phyloP scores from a whole-genome alignment of 2,329 filamentous ascomycete species.

The Colletotrichum navitas region DNA sequence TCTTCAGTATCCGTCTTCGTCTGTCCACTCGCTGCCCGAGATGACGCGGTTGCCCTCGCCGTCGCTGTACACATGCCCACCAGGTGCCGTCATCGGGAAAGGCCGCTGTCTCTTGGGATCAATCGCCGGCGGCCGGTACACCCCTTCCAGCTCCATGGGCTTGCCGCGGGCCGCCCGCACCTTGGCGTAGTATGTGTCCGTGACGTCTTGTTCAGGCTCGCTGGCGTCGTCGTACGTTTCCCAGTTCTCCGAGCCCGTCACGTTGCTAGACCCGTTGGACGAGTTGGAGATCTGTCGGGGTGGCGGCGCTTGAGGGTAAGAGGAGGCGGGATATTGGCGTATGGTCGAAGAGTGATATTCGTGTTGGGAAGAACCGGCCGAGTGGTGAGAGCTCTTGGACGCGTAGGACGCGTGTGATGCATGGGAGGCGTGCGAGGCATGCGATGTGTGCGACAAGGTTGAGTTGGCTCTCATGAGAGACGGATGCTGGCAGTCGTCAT shows the following conservation, averaged over 20 bases:
- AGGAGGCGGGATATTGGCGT: conserved; percentile 52
- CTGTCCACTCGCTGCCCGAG: conserved; percentile 76
- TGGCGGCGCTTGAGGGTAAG: conserved; percentile 59
- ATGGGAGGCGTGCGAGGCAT: conserved; percentile 45
- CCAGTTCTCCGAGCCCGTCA: conserved; percentile 95
- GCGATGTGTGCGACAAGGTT: conserved; percentile 52
- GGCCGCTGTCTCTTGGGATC: conserved; percentile 68
- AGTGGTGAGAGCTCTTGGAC: conserved; percentile 49
- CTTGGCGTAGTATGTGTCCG: conserved; percentile 85
- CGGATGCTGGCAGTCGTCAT: conserved; percentile 65
- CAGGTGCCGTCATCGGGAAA: conserved; percentile 63
- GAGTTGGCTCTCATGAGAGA: conserved; percentile 56
- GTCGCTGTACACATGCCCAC: conserved; percentile 64
- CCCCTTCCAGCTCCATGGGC: conserved; percentile 67
- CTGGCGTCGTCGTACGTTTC: conserved; percentile 93
- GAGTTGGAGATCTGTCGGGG: conserved; percentile 79
- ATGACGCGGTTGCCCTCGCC: conserved; percentile 72
- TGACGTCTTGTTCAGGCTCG: conserved; percentile 79
- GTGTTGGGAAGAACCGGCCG: conserved; percentile 49
- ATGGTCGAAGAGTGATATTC: conserved; percentile 58
- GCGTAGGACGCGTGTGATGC: conserved; percentile 45
- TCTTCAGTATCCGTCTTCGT: conserved; percentile 69
- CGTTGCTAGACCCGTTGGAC: conserved; percentile 79
- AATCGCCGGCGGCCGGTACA: conserved; percentile 56
- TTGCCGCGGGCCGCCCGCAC: conserved; percentile 77